A percentile compares a stretch with the other conserved stretches of the same genome.
These are phyloP conservation scores for Conoideocrella luteorostrata DNA, from an alignment of 2,329 filamentous ascomycete species.

Conservation along the genomic window DNA sequence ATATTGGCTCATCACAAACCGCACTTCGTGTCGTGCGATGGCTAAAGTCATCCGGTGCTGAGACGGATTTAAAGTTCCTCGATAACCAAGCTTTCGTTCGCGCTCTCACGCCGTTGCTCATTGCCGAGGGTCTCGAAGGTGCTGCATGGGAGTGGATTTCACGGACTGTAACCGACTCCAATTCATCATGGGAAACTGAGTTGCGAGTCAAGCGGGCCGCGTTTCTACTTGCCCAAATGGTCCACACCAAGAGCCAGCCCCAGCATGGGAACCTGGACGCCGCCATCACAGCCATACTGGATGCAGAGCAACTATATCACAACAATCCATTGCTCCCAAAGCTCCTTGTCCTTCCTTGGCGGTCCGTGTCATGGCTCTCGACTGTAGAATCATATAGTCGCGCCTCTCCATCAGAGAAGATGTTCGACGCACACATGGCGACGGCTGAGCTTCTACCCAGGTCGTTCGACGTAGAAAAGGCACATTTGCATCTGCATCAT, in stretches of 20 bases:
- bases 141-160: conserved; percentile 48
- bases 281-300: conserved; percentile 42
- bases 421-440: conserved; percentile 48
- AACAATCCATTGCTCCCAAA: conserved; percentile 26
- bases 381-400: conserved; percentile 44
- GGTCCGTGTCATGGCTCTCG: conserved; percentile 42
- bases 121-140: conserved; percentile 45
- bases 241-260: conserved; percentile 35
- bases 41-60: conserved; percentile 45
- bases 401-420: conserved; percentile 35
- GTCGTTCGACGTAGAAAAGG: conserved; percentile 37
- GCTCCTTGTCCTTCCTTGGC: conserved; percentile 39
- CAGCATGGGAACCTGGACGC: conserved; percentile 38
- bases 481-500: conserved; percentile 50
- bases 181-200: conserved; percentile 14
- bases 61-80: conserved; percentile 41
- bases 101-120: conserved; percentile 41
- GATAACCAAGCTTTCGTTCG: conserved; percentile 30
- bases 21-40: conserved; percentile 45
- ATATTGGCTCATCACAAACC: conserved; percentile 36
- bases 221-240: conserved; percentile 31
- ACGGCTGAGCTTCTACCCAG: conserved; percentile 34
- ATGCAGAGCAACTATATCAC: conserved; percentile 37
- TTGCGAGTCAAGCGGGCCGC: conserved; percentile 22
- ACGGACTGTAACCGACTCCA: conserved; percentile 27